Evolutionary conservation across 306 rosid species (phyloP).

Genomic region (Cicer bijugum): DNA sequence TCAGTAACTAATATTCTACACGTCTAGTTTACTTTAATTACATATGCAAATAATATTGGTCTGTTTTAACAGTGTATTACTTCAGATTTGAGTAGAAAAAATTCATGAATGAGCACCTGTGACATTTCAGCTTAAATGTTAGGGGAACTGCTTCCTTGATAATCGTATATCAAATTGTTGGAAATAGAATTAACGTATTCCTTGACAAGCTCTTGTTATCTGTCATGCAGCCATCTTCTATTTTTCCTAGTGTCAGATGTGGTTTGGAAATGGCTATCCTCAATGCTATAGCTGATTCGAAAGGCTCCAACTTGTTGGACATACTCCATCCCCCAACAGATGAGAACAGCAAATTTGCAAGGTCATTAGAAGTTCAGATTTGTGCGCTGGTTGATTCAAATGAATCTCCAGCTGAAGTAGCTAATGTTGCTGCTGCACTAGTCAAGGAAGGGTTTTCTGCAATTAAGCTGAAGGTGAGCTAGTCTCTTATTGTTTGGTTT

Average conservation of each 20-base stretch:
- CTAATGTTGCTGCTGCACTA: slow-evolving; percentile 65
- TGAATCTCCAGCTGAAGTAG: slow-evolving; percentile 78
- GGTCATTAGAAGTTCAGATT: slow-evolving; percentile 59
- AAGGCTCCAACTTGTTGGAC: slow-evolving; percentile 64
- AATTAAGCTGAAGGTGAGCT: slow-evolving; percentile 77
- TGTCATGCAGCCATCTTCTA: slow-evolving; percentile 71
- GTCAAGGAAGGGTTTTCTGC: slow-evolving; percentile 86
- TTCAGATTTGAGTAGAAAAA: slow-evolving; percentile 14
- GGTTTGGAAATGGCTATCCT: slow-evolving; percentile 99
- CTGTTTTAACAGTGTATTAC: neutral
- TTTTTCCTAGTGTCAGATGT: slow-evolving; percentile 96
- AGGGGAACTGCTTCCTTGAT: slow-evolving; percentile 22
- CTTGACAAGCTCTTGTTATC: slow-evolving; percentile 34
- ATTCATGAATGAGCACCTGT: neutral
- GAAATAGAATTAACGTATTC: slow-evolving; percentile 8
- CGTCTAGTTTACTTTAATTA: neutral
- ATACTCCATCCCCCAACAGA: slow-evolving; percentile 56
- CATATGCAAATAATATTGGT: neutral
- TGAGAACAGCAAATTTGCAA: slow-evolving; percentile 45
- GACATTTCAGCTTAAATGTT: slow-evolving; percentile 21
- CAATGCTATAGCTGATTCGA: slow-evolving; percentile 74
- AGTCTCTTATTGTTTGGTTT: slow-evolving; percentile 32
- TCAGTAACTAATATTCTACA: no score
- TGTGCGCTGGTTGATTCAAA: slow-evolving; percentile 79
- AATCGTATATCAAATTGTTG: slow-evolving; percentile 15